Base-by-base conservation (phyloP, 441 rosid species). In the Adansonia gregorii region DNA sequence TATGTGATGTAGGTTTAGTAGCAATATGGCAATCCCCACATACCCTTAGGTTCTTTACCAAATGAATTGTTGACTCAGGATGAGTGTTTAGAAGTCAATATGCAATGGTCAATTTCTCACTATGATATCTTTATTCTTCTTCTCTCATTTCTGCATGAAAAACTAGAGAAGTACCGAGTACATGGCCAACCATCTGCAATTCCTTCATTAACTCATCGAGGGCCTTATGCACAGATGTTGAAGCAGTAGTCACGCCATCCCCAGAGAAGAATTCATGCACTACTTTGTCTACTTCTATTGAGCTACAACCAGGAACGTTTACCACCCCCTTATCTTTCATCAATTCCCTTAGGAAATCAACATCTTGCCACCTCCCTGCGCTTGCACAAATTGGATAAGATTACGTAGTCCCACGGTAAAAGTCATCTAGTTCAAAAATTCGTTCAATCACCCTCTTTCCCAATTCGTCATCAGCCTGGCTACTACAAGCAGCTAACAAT, bases 251-350 rank as follows among this genome's bases (percentile, higher is more conserved):
- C 68, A 88, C 92, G 55, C 84, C 91, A 68, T 89, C 96, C 51
- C 97, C 92, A 24, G 96, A 90, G 83, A 94, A 91, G 86, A 94
- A 94, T 79, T 94, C 98, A 74, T 86, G 93, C 66, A 89, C 98
- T 11, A 86, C 80, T 63, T 87, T 91, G 76, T 92, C 82, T 56
- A 92, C 82, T 81, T 94, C 95, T 71, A 91, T 85, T 24, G 94
- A 92, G 74, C 98, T 94, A 78, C 91, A 88, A 10, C 98, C 97
- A 3, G 97, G 98, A 84, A 92, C 78, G 83, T 94, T 94, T 9
- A 85, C 89, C 2, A 64, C 91, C 2, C 84, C 89, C 81, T 84
- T 88, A 67, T 87, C 87, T 1, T 75, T 87, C 95, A 92, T 92
- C 77, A 85, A 46, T 79, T 84, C 89, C 78, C 96, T 87, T 24